Evolutionary conservation across 768 basidiomycete genomes (phyloP).

Genomic region (Russula emetica): DNA sequence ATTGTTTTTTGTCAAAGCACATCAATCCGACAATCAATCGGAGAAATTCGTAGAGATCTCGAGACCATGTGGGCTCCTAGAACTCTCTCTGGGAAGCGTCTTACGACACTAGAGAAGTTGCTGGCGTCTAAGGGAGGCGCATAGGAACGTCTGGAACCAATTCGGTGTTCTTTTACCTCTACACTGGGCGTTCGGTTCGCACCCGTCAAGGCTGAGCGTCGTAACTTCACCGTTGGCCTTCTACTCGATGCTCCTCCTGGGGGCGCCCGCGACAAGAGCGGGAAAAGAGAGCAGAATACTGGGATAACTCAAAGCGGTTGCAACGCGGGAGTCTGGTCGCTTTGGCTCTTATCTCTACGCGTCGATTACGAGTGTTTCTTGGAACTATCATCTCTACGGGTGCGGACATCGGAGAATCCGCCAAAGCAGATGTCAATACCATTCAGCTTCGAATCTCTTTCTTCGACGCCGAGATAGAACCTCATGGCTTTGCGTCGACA

Average conservation of each 20-base stretch:
- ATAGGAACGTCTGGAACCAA: slow-evolving; percentile 47
- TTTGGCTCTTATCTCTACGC: slow-evolving; percentile 41
- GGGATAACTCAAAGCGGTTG: slow-evolving; percentile 61
- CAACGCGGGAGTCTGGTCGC: slow-evolving; percentile 65
- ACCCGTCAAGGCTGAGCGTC: slow-evolving; percentile 45
- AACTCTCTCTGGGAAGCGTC: slow-evolving; percentile 13
- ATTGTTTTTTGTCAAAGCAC: slow-evolving; percentile 16
- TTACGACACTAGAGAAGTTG: slow-evolving; percentile 44
- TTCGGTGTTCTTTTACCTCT: slow-evolving; percentile 57
- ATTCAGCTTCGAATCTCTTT: slow-evolving; percentile 54
- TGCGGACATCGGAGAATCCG: slow-evolving; percentile 46
- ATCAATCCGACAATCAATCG: slow-evolving; percentile 27
- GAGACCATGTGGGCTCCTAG: slow-evolving; percentile 18
- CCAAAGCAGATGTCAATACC: slow-evolving; percentile 33
- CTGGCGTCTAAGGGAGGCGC: slow-evolving; percentile 52
- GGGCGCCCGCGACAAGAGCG: slow-evolving; percentile 42
- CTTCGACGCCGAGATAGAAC: slow-evolving; percentile 56
- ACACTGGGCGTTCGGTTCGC: slow-evolving; percentile 50
- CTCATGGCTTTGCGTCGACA: slow-evolving; percentile 41
- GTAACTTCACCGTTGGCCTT: slow-evolving; percentile 48
- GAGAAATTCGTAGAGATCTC: slow-evolving; percentile 24
- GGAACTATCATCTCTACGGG: slow-evolving; percentile 46
- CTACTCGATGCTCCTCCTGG: slow-evolving; percentile 53
- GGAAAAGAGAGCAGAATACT: slow-evolving; percentile 47
- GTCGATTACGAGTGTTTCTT: slow-evolving; percentile 41